phyloP scores from a whole-genome alignment of 75 land plant genomes.

The Isoetes taiwanensis region DNA sequence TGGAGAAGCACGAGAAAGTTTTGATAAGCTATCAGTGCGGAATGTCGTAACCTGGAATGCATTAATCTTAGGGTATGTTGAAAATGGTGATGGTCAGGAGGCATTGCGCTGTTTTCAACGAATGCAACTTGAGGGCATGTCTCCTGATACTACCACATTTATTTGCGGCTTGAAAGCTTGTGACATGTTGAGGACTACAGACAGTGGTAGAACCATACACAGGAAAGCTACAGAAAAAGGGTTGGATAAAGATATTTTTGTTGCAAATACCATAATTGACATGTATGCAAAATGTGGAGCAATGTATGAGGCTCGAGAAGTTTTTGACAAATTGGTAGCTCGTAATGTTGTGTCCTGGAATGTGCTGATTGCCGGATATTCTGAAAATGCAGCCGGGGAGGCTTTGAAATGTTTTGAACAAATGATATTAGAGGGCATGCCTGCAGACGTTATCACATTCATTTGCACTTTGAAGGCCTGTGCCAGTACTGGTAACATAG shows the following conservation, averaged over 20 bases:
- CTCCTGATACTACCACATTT: slow-evolving; percentile 17
- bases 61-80: slow-evolving; percentile 17
- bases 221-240: slow-evolving; percentile 16
- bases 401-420: background rate
- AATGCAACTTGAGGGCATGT: slow-evolving; percentile 18
- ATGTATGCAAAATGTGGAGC: slow-evolving; percentile 42
- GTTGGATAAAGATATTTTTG: slow-evolving; percentile 19
- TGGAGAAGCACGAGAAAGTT: too few species aligned
- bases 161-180: slow-evolving; percentile 7
- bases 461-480: slow-evolving; percentile 33
- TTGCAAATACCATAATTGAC: slow-evolving; percentile 40
- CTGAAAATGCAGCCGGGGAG: background rate
- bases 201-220: slow-evolving; percentile 31
- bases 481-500: too few species aligned
- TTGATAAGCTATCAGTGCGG: background rate
- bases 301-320: slow-evolving; percentile 9
- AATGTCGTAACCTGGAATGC: slow-evolving; percentile 27
- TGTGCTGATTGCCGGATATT: slow-evolving; percentile 34
- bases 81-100: slow-evolving; percentile 8
- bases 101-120: background rate
- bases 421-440: slow-evolving; percentile 23
- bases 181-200: slow-evolving; percentile 1
- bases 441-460: slow-evolving; percentile 35
- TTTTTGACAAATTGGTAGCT: slow-evolving; percentile 22
- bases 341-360: slow-evolving; percentile 52